Base-by-base conservation (phyloP, 768 basidiomycete species). In the Pleurotus citrinopileatus region DNA sequence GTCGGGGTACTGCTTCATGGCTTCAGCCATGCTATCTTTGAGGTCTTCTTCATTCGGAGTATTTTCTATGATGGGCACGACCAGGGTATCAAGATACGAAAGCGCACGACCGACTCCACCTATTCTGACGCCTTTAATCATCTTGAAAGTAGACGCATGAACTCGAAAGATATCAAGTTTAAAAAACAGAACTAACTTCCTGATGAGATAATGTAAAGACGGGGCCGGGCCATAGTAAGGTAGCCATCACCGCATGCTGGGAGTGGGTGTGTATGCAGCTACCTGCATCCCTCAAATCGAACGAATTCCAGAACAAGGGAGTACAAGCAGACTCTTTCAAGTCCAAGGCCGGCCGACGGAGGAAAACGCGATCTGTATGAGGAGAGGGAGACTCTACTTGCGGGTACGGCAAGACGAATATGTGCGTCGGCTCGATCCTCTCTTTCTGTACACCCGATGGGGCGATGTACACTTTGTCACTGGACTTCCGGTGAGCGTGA, bases 391-490 rank as follows among this genome's bases (percentile, higher is more conserved):
- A 3, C 74, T 67, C 1, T 20, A 76, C 66, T 64, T 87, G 86
- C 0, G 88, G 87, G 63, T 82, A 94, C 0, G 91, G 88, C 23
- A 94, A 75, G 4, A 94, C 92, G 59, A 94, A 95, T 46, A 95
- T 92, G 67, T 95, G 86, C n/a, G 71, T 73, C 0, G 91, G 84
- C 57, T 81, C 72, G 58, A 94, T 94, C 12, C 91, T 81, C 59
- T 94, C 93, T 63, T 95, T 95, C 66, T 95, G 93, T 2, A 94
- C 92, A 2, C 91, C 91, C 1, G 90, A 92, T 0, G 92, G 91
- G 5, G 91, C 90, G 59, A 94, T 87, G 71, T 83, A 94, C 17
- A 92, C 90, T 57, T 84, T 85, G 55, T 91, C 81, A 12, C 88
- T 87, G 59, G 47, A 53, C n/a, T n/a, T 20, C 10, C 13, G n/a